Evolutionary conservation across 2,329 filamentous ascomycete species (phyloP).

Genomic region (Pseudogymnoascus sp.): DNA sequence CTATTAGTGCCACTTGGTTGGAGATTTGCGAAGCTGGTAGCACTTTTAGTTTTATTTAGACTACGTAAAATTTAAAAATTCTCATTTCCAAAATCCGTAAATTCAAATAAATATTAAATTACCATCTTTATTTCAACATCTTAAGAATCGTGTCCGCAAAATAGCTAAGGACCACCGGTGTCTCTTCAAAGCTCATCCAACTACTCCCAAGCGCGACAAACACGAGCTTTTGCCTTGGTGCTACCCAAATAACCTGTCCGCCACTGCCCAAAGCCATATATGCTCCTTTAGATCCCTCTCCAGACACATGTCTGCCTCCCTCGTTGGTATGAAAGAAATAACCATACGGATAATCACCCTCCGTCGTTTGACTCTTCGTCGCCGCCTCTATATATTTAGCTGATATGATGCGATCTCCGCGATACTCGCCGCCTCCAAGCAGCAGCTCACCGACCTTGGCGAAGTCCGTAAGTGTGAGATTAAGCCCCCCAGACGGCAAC

Average conservation of each 20-base stretch:
- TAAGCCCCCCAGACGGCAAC: background rate
- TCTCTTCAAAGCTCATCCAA: background rate
- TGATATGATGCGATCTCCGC: background rate
- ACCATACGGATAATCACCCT: background rate
- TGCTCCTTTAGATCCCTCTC: background rate
- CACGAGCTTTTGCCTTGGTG: background rate
- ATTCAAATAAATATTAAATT: background rate
- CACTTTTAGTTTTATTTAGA: background rate
- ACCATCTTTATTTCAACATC: background rate
- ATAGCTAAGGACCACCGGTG: background rate
- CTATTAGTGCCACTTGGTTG: background rate
- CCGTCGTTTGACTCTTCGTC: background rate
- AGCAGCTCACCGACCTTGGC: background rate
- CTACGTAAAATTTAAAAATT: background rate
- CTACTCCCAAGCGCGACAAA: background rate
- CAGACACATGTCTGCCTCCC: background rate
- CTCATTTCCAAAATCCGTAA: background rate
- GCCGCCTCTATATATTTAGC: background rate
- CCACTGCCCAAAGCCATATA: background rate
- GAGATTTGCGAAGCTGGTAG: background rate
- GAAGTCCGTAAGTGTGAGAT: background rate
- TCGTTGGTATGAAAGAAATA: background rate
- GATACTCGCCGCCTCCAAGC: background rate
- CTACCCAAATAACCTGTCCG: constrained; percentile 2
- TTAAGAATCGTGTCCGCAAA: background rate